Evolutionary conservation across 192 early-diverging fungal genomes (phyloP).

Genomic region (Umbelopsis vinacea): DNA sequence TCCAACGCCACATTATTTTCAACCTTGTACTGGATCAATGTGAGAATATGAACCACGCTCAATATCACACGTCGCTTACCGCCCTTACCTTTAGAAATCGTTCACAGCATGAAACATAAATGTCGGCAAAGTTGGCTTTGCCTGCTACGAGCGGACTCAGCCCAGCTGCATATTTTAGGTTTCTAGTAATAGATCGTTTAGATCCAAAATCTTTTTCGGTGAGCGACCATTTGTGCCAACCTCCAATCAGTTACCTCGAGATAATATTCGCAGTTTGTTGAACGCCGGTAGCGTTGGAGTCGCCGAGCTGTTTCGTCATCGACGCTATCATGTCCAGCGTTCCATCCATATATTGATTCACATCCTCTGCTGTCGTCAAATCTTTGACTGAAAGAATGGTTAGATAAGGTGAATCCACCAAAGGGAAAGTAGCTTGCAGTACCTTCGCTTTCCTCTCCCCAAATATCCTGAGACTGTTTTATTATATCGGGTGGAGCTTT

Average conservation of each 20-base stretch:
- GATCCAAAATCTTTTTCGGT: not conserved
- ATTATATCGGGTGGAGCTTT: not conserved
- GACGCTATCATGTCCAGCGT: conserved; percentile 28
- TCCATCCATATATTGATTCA: conserved; percentile 29
- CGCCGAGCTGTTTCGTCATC: not conserved
- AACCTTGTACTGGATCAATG: not conserved
- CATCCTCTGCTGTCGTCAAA: conserved; percentile 19
- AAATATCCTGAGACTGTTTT: not conserved
- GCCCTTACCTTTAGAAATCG: conserved; percentile 36
- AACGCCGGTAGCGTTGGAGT: not conserved
- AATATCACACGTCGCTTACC: not conserved
- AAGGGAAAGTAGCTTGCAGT: not conserved
- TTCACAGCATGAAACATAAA: conserved; percentile 57
- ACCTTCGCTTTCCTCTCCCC: not conserved
- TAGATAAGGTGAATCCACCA: not conserved
- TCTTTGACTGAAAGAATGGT: not conserved
- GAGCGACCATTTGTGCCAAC: not conserved
- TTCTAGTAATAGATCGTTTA: conserved; percentile 25
- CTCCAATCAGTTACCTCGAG: not conserved
- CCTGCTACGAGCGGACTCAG: conserved; percentile 40
- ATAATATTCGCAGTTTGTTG: not conserved
- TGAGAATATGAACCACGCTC: not conserved
- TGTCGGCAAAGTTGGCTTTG: conserved; percentile 51
- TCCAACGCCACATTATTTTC: conserved; percentile 39
- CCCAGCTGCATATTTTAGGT: conserved; percentile 50